These are phyloP conservation scores for Leptodontidium sp. DNA, from an alignment of 2,329 filamentous ascomycete genomes.

Conservation along the genomic window DNA sequence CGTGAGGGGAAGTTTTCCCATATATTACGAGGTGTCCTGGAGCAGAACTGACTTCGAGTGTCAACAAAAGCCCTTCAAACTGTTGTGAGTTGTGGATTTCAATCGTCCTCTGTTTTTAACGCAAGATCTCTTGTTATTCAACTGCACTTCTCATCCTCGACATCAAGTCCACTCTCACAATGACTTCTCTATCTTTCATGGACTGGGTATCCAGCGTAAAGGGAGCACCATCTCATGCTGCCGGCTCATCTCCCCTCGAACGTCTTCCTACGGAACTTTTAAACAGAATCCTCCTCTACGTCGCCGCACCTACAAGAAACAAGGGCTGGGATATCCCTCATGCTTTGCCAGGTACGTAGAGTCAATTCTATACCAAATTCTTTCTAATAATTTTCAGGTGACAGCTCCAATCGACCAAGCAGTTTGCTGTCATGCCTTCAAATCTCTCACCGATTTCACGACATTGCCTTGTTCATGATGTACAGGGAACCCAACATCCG, in stretches of 20 bases:
- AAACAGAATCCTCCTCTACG: slow-evolving; percentile 13
- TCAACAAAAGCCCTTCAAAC: background rate
- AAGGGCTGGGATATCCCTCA: slow-evolving; percentile 23
- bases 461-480: slow-evolving; percentile 14
- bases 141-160: background rate
- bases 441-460: slow-evolving; percentile 17
- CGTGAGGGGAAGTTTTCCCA: background rate
- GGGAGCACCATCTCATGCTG: slow-evolving; percentile 3
- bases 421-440: slow-evolving; percentile 18
- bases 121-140: background rate
- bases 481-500: slow-evolving; percentile 22
- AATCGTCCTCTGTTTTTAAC: background rate
- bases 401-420: background rate
- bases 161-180: slow-evolving; percentile 5
- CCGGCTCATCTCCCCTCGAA: slow-evolving; percentile 26
- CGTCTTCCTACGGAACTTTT: slow-evolving; percentile 29
- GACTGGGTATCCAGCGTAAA: slow-evolving; percentile 18
- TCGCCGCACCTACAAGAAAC: slow-evolving; percentile 3
- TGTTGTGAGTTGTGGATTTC: background rate
- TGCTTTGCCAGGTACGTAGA: slow-evolving; percentile 16
- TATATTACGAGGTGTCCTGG: background rate
- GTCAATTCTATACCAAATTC: background rate
- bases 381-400: background rate
- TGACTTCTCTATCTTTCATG: slow-evolving; percentile 20
- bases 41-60: background rate